Evolutionary conservation across 176 grass and related monocot genomes (phyloP), one percentile per base, ranked within the genome.

Genomic region (Stipa capillata): DNA sequence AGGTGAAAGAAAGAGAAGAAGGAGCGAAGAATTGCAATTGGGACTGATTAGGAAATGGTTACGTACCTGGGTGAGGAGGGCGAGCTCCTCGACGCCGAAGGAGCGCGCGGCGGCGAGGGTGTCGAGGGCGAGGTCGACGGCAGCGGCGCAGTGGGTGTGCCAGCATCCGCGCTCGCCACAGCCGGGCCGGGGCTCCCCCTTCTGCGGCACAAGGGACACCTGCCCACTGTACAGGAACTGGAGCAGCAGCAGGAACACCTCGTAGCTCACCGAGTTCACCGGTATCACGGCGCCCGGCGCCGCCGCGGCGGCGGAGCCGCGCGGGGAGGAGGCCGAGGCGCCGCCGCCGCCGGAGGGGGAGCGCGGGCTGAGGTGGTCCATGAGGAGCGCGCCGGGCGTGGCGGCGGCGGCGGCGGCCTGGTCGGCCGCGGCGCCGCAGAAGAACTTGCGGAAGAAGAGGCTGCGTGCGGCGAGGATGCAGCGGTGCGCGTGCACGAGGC

Each of bases 201-300:
- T 99, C 90, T 96, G 97, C 23, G 97, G 97, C 85, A 99, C 92
- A 29, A 99, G 85, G 1, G 97, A 96, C 73, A 92, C 97, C 88
- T 99, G 97, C 0, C 97, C 97, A 80, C 97, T 99, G 90, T 99
- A 99, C 16, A 99, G 82, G 86, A 99, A 99, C 88, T 99, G 97
- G 35, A 99, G 90, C 21, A 99, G 73, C 69, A 99, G 76, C 70
- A 99, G 75, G 90, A 99, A 99, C 77, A 99, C 96, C 86, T 99
- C 96, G 82, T 99, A 99, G 78, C 88, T 93, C 37, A 95, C 90
- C 9, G 92, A 95, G 86, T 89, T 99, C 10, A 95, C 92, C 1
- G 96, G 92, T 69, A 99, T 99, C 23, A 89, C 87, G 0, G 85
- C 78, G 9, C 81, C 85, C 0, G 79, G 63, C 13, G 68, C 80